Base-by-base conservation (phyloP, 2,329 filamentous ascomycete species). In the Fusarium poae region DNA sequence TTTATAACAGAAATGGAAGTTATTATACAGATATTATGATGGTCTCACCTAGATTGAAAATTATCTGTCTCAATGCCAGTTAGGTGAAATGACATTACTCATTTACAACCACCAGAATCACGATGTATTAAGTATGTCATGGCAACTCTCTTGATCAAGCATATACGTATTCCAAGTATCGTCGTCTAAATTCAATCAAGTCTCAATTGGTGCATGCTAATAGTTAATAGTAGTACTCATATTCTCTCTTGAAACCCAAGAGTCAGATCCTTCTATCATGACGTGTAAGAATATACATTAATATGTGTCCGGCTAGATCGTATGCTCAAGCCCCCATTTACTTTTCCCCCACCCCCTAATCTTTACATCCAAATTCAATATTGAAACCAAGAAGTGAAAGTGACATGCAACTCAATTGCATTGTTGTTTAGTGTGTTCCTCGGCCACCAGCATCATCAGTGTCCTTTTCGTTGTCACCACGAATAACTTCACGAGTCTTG, bases 401-500 rank as follows among this genome's bases (percentile, higher is more conserved):
- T 27, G n/a, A 29, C 10, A 3, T 51, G 48, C 48, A 51, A 51
- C 9, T 39, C 48, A 51, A 20, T 51, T 51, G 48, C 48, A 51
- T 20, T 39, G 9, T n/a, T n/a, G 48, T 20, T 39, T 49, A 77
- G 35, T 74, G 69, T 9, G 73, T 74, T 3, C 72, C 72, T 10
- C 75, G 70, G 6, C 71, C 72, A 13, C 66, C 75, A 16, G 64
- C 57, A 32, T 70, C 70, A 9, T 73, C 75, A 13, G 65, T 69
- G 5, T 73, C 72, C 43, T 76, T 74, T 23, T 77, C 75, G 2
- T 73, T 66, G 1, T 62, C 57, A 4, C 68, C 75, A 13, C 64
- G 61, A 29, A 80, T 56, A 34, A 82, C 79, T 30, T 81, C 78
- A 3, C 80, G 72, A 2, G 82, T 83, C 74, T 83, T 83, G 18